Percentiles rank a stretch among this genome's conserved stretches.
Evolutionary conservation across 768 basidiomycete genomes (phyloP).

Genomic region (Amylocystis lapponica): DNA sequence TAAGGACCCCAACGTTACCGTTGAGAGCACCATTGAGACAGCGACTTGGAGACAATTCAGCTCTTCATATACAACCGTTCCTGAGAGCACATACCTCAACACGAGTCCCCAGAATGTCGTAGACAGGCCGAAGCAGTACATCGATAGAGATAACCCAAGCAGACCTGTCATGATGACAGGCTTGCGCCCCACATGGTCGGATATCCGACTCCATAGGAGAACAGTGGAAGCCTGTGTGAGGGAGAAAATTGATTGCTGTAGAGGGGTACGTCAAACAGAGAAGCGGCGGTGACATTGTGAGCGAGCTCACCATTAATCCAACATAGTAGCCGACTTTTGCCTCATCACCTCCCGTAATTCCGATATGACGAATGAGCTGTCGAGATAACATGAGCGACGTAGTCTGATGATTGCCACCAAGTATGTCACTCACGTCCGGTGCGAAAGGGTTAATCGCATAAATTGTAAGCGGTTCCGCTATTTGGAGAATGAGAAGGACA

Average conservation of each 20-base stretch:
- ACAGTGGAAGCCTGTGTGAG: conserved; percentile 68
- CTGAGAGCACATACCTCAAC: conserved; percentile 33
- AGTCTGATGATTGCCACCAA: background rate
- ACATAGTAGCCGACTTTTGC: conserved; percentile 71
- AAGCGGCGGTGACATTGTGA: conserved; percentile 6
- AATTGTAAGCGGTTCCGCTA: conserved; percentile 70
- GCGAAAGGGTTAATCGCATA: conserved; percentile 75
- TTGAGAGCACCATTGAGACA: conserved; percentile 67
- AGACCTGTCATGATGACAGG: conserved; percentile 67
- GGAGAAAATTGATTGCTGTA: conserved; percentile 72
- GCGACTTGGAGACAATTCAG: conserved; percentile 41
- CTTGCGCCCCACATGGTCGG: conserved; percentile 68
- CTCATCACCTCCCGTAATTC: conserved; percentile 67
- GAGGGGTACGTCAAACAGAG: background rate
- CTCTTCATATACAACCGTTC: too few species aligned
- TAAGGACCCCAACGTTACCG: conserved; percentile 64
- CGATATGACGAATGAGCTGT: conserved; percentile 60
- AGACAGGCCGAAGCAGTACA: conserved; percentile 72
- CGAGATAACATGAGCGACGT: background rate
- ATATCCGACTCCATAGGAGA: conserved; percentile 70
- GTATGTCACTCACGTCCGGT: conserved; percentile 46
- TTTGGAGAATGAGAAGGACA: conserved; percentile 65
- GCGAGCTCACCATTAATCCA: conserved; percentile 52
- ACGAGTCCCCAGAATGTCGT: conserved; percentile 62
- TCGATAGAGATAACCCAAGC: conserved; percentile 55